These are phyloP conservation scores for Suillus weaverae DNA, from an alignment of 768 basidiomycete genomes.

Conservation along the genomic window DNA sequence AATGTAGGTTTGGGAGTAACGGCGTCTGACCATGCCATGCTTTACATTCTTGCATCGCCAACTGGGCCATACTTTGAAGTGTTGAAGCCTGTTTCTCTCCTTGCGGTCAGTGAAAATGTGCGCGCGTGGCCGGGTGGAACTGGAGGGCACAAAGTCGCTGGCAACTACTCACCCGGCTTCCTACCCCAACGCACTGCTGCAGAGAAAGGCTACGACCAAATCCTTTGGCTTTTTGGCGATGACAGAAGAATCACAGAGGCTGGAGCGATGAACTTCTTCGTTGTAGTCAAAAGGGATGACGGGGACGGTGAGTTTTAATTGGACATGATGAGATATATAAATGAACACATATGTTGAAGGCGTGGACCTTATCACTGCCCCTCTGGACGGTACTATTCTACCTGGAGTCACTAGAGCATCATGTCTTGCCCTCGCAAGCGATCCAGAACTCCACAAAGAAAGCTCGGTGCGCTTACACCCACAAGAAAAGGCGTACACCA, in stretches of 20 bases:
- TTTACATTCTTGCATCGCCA: constrained; percentile 83
- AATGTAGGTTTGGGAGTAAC: constrained; percentile 57
- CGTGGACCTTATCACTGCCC: constrained; percentile 85
- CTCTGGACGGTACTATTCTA: constrained; percentile 88
- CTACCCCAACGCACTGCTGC: constrained; percentile 66
- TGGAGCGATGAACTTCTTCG: constrained; percentile 82
- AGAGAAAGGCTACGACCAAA: constrained; percentile 70
- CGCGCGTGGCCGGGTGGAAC: constrained; percentile 86
- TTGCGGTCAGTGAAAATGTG: constrained; percentile 69
- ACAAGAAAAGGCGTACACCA: constrained; percentile 61
- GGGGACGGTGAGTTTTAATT: constrained; percentile 42
- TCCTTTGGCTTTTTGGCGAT: constrained; percentile 75
- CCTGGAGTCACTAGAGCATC: constrained; percentile 92
- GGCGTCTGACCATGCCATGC: constrained; percentile 75
- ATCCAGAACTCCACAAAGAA: constrained; percentile 47
- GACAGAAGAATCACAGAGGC: constrained; percentile 56
- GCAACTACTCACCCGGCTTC: constrained; percentile 64
- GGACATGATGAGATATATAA: background rate
- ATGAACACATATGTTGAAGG: constrained; percentile 35
- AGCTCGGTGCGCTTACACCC: constrained; percentile 38
- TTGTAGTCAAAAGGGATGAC: constrained; percentile 58
- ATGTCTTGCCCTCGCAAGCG: constrained; percentile 67
- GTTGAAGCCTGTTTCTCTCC: constrained; percentile 52
- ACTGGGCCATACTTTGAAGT: constrained; percentile 51
- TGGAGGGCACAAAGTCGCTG: constrained; percentile 59